Conservation (phyloP, 495 filamentous ascomycete genomes). For the Barbatosphaeria neglecta region DNA sequence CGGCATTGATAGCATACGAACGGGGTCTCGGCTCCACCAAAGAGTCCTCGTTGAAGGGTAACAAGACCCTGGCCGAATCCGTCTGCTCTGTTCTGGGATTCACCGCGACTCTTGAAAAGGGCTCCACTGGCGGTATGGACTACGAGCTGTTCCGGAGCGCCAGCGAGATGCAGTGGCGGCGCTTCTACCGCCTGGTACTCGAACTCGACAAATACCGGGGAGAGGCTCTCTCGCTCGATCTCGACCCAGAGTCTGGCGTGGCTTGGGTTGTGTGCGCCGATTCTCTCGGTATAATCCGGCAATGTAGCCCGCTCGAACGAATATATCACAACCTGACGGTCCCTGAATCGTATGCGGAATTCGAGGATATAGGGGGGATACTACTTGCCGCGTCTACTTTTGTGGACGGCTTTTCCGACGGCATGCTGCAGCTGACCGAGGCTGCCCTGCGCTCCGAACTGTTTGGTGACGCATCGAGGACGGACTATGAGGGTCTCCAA, state of each 20-base stretch:
- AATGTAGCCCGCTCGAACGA: constrained; percentile 66
- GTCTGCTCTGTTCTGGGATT: constrained; percentile 59
- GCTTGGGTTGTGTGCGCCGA: constrained; percentile 78
- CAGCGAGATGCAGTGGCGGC: constrained; percentile 74
- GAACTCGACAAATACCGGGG: constrained; percentile 80
- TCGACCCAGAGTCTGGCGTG: constrained; percentile 57
- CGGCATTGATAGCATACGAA: constrained; percentile 65
- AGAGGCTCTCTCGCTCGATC: constrained; percentile 63
- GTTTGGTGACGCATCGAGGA: constrained; percentile 52
- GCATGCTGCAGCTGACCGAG: constrained; percentile 47
- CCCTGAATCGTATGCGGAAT: constrained; percentile 18
- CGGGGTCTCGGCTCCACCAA: constrained; percentile 35
- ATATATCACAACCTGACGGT: constrained; percentile 45
- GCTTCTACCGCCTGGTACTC: constrained; percentile 71
- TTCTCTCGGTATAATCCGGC: constrained; percentile 61
- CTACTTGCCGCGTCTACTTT: constrained; percentile 51
- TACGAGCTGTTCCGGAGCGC: constrained; percentile 57
- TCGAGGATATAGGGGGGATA: constrained; percentile 29
- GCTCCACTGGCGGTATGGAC: constrained; percentile 53
- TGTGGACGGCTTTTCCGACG: constrained; percentile 46
- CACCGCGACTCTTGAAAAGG: constrained; percentile 48
- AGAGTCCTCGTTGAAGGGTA: constrained; percentile 24
- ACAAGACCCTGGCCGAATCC: constrained; percentile 48
- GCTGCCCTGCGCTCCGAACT: constrained; percentile 54
- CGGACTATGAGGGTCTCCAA: constrained; percentile 58